A percentile compares a stretch with the other conserved stretches of the same genome.
Conservation (phyloP, 495 filamentous ascomycete genomes). For the Neurospora tetraspora region DNA sequence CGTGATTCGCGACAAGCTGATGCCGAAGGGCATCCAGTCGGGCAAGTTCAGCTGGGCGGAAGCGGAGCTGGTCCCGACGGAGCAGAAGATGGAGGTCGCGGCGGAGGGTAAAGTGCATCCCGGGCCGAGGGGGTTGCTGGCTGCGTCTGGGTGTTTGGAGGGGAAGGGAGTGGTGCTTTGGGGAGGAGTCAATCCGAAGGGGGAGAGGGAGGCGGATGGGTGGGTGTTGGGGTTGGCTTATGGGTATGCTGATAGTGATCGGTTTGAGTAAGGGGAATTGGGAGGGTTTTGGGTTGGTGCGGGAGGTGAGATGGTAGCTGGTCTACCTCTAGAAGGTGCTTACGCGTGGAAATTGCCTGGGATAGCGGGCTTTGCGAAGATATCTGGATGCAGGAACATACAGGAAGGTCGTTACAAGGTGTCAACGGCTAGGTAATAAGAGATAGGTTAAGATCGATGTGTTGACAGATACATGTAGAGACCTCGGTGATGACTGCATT, state of each 20-base stretch:
- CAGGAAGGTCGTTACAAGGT: background rate
- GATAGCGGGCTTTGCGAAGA: background rate
- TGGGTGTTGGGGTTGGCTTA: constrained; percentile 38
- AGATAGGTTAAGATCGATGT: background rate
- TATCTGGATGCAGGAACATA: background rate
- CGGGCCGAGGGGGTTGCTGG: constrained; percentile 39
- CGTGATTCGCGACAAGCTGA: constrained; percentile 30
- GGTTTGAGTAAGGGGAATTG: constrained; percentile 7
- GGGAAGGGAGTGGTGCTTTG: constrained; percentile 38
- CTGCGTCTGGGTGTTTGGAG: constrained; percentile 29
- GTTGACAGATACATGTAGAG: background rate
- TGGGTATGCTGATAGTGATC: constrained; percentile 18
- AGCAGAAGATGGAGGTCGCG: constrained; percentile 19
- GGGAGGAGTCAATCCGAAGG: constrained; percentile 41
- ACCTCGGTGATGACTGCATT: background rate
- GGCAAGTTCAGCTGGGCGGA: constrained; percentile 38
- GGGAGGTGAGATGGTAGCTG: background rate
- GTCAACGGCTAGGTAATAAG: background rate
- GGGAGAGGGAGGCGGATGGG: constrained; percentile 40
- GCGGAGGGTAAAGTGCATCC: constrained; percentile 41
- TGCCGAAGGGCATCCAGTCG: constrained; percentile 21
- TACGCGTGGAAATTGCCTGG: background rate
- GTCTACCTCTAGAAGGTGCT: background rate
- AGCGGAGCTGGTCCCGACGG: constrained; percentile 33
- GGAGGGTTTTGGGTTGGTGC: background rate